These are phyloP conservation scores for Bjerkandera adusta DNA, from an alignment of 1,284 basidiomycete genomes.

Conservation along the genomic window DNA sequence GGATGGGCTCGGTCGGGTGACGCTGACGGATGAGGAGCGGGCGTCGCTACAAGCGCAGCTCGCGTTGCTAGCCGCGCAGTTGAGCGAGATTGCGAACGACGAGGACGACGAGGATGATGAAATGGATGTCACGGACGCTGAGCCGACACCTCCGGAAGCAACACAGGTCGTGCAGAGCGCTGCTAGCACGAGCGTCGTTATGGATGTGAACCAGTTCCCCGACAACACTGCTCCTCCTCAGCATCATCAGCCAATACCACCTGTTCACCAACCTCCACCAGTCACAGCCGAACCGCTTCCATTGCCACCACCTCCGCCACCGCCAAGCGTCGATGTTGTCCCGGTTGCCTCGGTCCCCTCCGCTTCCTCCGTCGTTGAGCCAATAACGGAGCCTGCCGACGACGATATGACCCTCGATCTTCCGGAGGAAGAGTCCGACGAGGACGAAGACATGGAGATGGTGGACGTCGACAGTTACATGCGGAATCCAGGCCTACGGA, in stretches of 20 bases:
- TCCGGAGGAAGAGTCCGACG: constrained; percentile 25
- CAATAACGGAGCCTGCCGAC: neutral
- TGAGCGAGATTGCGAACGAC: constrained; percentile 50
- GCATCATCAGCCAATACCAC: neutral
- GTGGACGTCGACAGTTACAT: constrained; percentile 26
- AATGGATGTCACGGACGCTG: constrained; percentile 7
- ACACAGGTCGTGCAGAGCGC: neutral
- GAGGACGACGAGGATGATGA: constrained; percentile 30
- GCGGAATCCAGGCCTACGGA: constrained; percentile 1
- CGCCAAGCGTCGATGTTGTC: neutral
- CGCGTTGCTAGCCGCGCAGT: constrained; percentile 59
- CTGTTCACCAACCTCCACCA: neutral
- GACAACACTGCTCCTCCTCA: constrained; percentile 1
- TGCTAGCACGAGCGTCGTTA: constrained; percentile 4
- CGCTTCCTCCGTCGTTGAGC: neutral
- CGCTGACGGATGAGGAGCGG: constrained; percentile 41
- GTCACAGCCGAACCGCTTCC: neutral
- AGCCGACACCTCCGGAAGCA: neutral
- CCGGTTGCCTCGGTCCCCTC: neutral
- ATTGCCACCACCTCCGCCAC: neutral
- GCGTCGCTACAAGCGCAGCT: constrained; percentile 64
- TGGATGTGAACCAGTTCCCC: constrained; percentile 20
- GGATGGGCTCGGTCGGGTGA: constrained; percentile 13
- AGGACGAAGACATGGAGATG: constrained; percentile 35
- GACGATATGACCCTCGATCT: neutral